Evolutionary conservation across 164 flowering plant species (phyloP).

Genomic region (Tetracentron sinense): DNA sequence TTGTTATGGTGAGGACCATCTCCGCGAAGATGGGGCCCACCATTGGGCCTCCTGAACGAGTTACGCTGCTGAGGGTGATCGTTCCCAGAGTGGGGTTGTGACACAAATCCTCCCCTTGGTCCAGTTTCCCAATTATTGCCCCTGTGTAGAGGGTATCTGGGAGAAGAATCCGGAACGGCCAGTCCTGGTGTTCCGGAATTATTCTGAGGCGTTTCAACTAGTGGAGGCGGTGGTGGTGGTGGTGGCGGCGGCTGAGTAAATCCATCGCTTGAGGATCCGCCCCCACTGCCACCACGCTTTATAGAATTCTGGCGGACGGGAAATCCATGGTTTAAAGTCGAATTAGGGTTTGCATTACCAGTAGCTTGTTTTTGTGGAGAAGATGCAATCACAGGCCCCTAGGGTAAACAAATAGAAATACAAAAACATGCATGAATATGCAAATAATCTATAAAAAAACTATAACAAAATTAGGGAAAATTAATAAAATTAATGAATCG

Average conservation of each 20-base stretch:
- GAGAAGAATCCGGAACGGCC: conserved; percentile 29
- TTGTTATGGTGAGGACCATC: conserved; percentile 41
- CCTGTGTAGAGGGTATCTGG: conserved; percentile 31
- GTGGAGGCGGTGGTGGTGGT: conserved; percentile 30
- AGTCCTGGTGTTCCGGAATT: conserved; percentile 25
- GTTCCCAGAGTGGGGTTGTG: conserved; percentile 38
- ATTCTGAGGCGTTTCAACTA: conserved; percentile 21
- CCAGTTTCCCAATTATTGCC: conserved; percentile 38
- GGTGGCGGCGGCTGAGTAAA: conserved; percentile 27
- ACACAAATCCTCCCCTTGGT: conserved; percentile 34
- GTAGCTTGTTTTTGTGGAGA: conserved; percentile 34
- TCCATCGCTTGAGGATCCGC: conserved; percentile 35
- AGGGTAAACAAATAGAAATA: not conserved
- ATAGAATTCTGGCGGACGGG: conserved; percentile 43
- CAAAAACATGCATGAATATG: conserved; percentile 18
- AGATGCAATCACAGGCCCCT: conserved; percentile 38
- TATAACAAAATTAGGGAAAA: not conserved
- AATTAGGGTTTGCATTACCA: conserved; percentile 37
- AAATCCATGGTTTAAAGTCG: conserved; percentile 24
- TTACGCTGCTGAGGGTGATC: conserved; percentile 46
- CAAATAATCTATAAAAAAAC: not conserved
- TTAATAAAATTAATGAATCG: not conserved
- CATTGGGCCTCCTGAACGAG: conserved; percentile 44
- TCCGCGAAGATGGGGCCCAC: conserved; percentile 51
- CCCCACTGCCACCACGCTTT: conserved; percentile 38